Percentiles rank a stretch among this genome's conserved stretches.
Evolutionary conservation across 805 yeast species (phyloP).

Genomic region (Starmerella lactis-condensi): DNA sequence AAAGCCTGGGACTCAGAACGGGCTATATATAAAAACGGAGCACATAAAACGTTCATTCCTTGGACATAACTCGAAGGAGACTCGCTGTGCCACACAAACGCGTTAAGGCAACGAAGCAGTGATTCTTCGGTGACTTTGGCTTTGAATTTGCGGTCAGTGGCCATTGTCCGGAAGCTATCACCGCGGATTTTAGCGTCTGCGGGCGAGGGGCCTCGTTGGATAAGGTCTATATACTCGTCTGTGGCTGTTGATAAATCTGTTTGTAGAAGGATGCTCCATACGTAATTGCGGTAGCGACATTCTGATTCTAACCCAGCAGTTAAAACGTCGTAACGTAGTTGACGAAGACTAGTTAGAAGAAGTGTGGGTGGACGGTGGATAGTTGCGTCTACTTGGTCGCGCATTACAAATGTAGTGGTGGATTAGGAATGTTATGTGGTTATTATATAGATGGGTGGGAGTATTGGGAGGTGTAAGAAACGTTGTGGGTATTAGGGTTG

Average conservation of each 20-base stretch:
- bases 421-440: no score
- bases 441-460: no score
- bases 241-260: conserved; percentile 34
- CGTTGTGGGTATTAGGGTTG: no score
- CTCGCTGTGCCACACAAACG: conserved; percentile 38
- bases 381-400: conserved; percentile 36
- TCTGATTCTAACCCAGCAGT: conserved; percentile 29
- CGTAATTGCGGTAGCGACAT: conserved; percentile 52
- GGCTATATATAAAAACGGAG: conserved; percentile 61
- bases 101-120: conserved; percentile 48
- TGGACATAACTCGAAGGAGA: conserved; percentile 34
- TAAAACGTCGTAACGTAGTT: conserved; percentile 33
- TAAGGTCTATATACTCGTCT: conserved; percentile 34
- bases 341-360: conserved; percentile 33
- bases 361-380: conserved; percentile 25
- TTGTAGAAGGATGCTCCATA: conserved; percentile 62
- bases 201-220: conserved; percentile 39
- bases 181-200: conserved; percentile 54
- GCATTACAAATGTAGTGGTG: no score
- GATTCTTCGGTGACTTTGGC: conserved; percentile 50
- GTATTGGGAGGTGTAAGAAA: no score
- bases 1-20: conserved; percentile 77
- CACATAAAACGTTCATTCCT: conserved; percentile 74
- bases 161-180: conserved; percentile 71
- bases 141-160: conserved; percentile 50